Evolutionary conservation across 139 green algal species (phyloP).

Genomic region (Coccomyxa sp.): DNA sequence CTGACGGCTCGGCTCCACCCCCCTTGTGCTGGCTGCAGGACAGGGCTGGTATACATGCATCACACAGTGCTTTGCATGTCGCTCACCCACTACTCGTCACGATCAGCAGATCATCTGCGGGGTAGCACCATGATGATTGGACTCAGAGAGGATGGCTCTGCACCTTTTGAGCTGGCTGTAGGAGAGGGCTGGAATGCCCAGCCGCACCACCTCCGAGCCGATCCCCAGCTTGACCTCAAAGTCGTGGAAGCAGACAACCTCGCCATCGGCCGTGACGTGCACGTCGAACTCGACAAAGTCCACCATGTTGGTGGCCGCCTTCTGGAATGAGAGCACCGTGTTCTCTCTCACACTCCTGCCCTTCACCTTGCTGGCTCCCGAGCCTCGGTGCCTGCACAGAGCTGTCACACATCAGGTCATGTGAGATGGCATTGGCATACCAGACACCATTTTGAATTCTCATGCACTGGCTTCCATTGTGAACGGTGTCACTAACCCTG

Average conservation of each 20-base stretch:
- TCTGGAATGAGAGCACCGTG: slow-evolving; percentile 47
- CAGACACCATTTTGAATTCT: not conserved
- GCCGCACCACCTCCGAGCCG: slow-evolving; percentile 22
- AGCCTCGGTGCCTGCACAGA: slow-evolving; percentile 29
- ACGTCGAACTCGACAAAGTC: slow-evolving; percentile 51
- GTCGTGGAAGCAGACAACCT: slow-evolving; percentile 50
- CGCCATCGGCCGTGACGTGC: slow-evolving; percentile 22
- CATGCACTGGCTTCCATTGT: not conserved
- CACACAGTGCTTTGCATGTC: no score
- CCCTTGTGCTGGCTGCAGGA: no score
- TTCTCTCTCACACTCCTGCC: slow-evolving; percentile 40
- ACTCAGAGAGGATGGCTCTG: no score
- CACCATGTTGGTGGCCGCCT: slow-evolving; percentile 33
- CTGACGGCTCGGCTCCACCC: no score
- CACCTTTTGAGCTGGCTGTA: slow-evolving; percentile 24
- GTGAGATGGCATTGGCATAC: not conserved
- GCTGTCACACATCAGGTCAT: not conserved
- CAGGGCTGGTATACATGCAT: no score
- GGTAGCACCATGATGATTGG: no score
- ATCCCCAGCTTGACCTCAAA: slow-evolving; percentile 33
- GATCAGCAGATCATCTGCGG: no score
- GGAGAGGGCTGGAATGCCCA: slow-evolving; percentile 30
- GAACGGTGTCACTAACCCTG: not conserved
- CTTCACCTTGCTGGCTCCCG: slow-evolving; percentile 23
- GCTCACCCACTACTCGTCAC: no score